Conservation (phyloP, 2,329 filamentous ascomycete genomes). For the Hansfordia pulvinata region DNA sequence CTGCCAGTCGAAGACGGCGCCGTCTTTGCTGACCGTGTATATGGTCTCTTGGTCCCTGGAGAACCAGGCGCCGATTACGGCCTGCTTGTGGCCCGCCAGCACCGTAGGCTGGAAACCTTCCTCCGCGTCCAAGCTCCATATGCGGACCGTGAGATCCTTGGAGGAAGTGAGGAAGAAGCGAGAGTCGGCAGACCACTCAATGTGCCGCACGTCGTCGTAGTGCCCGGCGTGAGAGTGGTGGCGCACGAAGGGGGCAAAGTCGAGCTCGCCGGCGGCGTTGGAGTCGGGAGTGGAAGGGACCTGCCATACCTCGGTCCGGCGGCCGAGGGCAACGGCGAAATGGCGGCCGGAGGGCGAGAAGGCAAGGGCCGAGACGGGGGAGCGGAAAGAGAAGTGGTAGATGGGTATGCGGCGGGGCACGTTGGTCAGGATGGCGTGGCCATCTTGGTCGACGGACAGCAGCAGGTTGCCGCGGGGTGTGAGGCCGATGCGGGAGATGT, state of each 20-base stretch:
- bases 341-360: conserved; percentile 86
- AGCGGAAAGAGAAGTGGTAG: conserved; percentile 91
- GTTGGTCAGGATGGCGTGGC: conserved; percentile 85
- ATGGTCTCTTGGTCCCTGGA: conserved; percentile 89
- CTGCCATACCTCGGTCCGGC: conserved; percentile 89
- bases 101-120: conserved; percentile 84
- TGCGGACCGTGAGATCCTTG: conserved; percentile 80
- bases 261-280: conserved; percentile 65
- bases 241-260: conserved; percentile 88
- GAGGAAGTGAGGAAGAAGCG: conserved; percentile 88
- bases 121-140: conserved; percentile 87
- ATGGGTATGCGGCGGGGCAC: conserved; percentile 73
- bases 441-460: conserved; percentile 87
- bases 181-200: conserved; percentile 94
- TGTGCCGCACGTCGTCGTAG: conserved; percentile 72
- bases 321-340: conserved; percentile 79
- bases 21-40: conserved; percentile 93
- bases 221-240: conserved; percentile 80
- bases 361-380: conserved; percentile 66
- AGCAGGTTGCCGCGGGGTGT: conserved; percentile 85
- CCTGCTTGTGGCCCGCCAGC: conserved; percentile 80
- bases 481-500: conserved; percentile 78
- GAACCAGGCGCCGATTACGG: conserved; percentile 91
- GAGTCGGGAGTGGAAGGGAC: conserved; percentile 82
- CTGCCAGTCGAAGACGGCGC: conserved; percentile 90